Evolutionary conservation across 208 protist genomes (phyloP), one percentile per base, ranked within the genome.

Genomic region (Trypanosoma theileri): DNA sequence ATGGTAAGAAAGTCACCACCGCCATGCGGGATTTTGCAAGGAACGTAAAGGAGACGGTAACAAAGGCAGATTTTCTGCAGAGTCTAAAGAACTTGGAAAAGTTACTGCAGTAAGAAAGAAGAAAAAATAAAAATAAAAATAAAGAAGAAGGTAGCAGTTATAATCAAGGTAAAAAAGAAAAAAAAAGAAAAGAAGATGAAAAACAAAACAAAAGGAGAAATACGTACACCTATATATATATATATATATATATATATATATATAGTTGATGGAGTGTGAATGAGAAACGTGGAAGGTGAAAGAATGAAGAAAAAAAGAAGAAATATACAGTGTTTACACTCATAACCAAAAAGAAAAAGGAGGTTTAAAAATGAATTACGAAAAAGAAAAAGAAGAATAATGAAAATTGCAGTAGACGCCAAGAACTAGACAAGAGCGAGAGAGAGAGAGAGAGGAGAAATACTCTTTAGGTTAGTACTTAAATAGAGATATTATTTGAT

Each of bases 11-110:
- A 77, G 22, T 77, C 79, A 31, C 77, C 56, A 41, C 82, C 66
- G 66, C 70, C 54, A 67, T 95, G 42, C 77, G 82, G 26, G 75
- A 82, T 61, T 80, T 95, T 62, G 69, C 82, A 21, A 16, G 53
- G 4, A 66, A 76, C 6, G 72, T 73, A 35, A 75, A 75, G 13
- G 44, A 66, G 13, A 63, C 72, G 54, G 63, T 84, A 35, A 69
- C 71, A 42, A 79, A 68, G 59, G 53, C n/a, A 21, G 69, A 78
- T 12, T 71, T 59, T n/a, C 66, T 79, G 69, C 69, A 72, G 40
- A 75, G 77, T 51, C 55, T 92, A 35, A 80, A 76, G 67, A 71
- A 84, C 44, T 66, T 95, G 63, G 85, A 93, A 63, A 93, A 92
- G 69, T 73, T 71, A 35, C 84, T 95, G 57, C 79, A 89, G 62